Percentiles rank a stretch among this genome's conserved stretches.
Evolutionary conservation across 148 eudicot genomes (phyloP).

Genomic region (Camellia sinensis): DNA sequence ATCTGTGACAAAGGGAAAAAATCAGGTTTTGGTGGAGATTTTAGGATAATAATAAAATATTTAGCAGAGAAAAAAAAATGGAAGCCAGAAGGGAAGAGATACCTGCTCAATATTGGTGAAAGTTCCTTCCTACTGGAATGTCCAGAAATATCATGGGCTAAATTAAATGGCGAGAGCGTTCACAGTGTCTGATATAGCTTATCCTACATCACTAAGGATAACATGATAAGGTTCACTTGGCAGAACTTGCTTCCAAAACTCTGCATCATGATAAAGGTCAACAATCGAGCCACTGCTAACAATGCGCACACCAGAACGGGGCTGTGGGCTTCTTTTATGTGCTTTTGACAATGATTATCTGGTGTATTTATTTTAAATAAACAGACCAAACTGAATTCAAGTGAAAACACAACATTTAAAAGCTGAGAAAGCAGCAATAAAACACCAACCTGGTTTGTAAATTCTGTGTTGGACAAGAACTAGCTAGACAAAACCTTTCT

Average conservation of each 20-base stretch:
- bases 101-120: slow-evolving; percentile 85
- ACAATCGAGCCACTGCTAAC: background rate
- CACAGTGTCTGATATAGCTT: slow-evolving; percentile 87
- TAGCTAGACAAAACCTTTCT: background rate
- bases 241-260: slow-evolving; percentile 92
- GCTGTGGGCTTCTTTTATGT: too few relatives aligned
- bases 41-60: background rate
- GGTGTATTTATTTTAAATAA: background rate
- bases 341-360: background rate
- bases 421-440: background rate
- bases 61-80: background rate
- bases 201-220: slow-evolving; percentile 88
- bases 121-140: slow-evolving; percentile 76
- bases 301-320: background rate
- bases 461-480: background rate
- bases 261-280: slow-evolving; percentile 36
- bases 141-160: slow-evolving; percentile 81
- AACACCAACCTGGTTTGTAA: background rate
- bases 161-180: slow-evolving; percentile 80
- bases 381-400: background rate
- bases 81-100: slow-evolving; percentile 10
- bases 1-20: background rate
- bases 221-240: slow-evolving; percentile 92
- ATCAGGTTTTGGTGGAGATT: background rate
- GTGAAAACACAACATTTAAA: background rate